Conservation (phyloP, 169 alveolate species). For the Plasmodium gallinaceum region DNA sequence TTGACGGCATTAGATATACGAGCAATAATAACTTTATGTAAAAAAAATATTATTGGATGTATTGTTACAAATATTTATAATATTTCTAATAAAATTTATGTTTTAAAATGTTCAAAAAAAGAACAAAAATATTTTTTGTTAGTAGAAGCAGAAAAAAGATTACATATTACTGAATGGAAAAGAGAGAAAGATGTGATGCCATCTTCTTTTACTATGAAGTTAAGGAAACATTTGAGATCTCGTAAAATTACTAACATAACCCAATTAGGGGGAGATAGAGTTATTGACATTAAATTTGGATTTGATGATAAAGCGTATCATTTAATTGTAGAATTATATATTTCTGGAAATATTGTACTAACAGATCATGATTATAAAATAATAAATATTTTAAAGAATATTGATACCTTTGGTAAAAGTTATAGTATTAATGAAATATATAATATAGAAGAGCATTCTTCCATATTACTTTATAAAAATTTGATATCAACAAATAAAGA, state of each 20-base stretch:
- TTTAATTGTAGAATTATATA: slow-evolving; percentile 93
- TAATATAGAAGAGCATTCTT: slow-evolving; percentile 53
- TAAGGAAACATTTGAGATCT: slow-evolving; percentile 84
- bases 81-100: slow-evolving; percentile 81
- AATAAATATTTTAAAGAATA: slow-evolving; percentile 82
- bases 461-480: slow-evolving; percentile 39
- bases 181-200: slow-evolving; percentile 84
- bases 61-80: slow-evolving; percentile 85
- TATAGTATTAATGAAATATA: slow-evolving; percentile 47
- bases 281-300: slow-evolving; percentile 93
- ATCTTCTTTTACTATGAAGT: slow-evolving; percentile 85
- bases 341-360: slow-evolving; percentile 94
- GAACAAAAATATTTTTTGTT: slow-evolving; percentile 83
- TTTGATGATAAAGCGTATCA: slow-evolving; percentile 93
- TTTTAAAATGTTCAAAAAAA: slow-evolving; percentile 84
- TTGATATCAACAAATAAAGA: slow-evolving; percentile 41
- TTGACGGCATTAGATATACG: slow-evolving; percentile 86
- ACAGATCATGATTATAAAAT: slow-evolving; percentile 93
- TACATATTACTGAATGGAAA: slow-evolving; percentile 84
- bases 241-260: slow-evolving; percentile 80
- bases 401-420: slow-evolving; percentile 26
- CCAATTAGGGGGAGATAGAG: slow-evolving; percentile 94
- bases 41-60: slow-evolving; percentile 73
- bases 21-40: slow-evolving; percentile 79
- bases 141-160: slow-evolving; percentile 84